Percentiles rank a stretch among this genome's conserved stretches.
These are phyloP conservation scores for Phalaenopsis equestris DNA, from an alignment of 106 monocot genomes.

Conservation along the genomic window DNA sequence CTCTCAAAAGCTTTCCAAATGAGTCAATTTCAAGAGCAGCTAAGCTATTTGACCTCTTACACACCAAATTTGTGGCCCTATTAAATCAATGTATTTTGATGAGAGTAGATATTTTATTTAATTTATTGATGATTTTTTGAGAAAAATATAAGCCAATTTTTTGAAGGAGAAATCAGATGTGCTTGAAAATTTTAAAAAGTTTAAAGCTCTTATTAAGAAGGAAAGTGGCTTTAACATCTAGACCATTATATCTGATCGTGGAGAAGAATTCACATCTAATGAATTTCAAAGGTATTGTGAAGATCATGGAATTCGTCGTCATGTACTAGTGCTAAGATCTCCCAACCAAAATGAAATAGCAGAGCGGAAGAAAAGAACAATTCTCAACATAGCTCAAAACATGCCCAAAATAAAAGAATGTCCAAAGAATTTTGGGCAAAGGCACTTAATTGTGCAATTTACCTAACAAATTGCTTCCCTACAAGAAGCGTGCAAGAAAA, in stretches of 20 bases:
- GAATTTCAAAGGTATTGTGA: background rate
- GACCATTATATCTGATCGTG: background rate
- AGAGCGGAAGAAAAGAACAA: background rate
- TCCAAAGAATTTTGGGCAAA: background rate
- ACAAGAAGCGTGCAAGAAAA: background rate
- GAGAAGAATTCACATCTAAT: background rate
- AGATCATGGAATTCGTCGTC: constrained; percentile 1
- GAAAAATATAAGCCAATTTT: constrained; percentile 2
- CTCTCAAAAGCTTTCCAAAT: constrained; percentile 5
- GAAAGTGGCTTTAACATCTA: background rate
- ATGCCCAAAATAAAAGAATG: background rate
- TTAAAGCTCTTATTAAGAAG: background rate
- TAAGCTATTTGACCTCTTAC: constrained; percentile 2
- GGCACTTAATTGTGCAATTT: background rate
- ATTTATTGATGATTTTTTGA: constrained; percentile 11
- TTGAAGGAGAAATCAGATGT: constrained; percentile 7
- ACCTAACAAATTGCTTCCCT: background rate
- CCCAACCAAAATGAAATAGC: background rate
- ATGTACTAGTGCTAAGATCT: background rate
- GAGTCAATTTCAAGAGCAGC: background rate
- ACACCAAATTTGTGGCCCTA: constrained; percentile 3
- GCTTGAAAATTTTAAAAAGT: background rate
- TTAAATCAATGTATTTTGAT: background rate
- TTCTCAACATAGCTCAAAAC: background rate
- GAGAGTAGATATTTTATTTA: constrained; percentile 6